Percentiles rank a stretch among this genome's conserved stretches.
Conservation (phyloP, 495 filamentous ascomycete genomes). For the Xylaria palmicola region DNA sequence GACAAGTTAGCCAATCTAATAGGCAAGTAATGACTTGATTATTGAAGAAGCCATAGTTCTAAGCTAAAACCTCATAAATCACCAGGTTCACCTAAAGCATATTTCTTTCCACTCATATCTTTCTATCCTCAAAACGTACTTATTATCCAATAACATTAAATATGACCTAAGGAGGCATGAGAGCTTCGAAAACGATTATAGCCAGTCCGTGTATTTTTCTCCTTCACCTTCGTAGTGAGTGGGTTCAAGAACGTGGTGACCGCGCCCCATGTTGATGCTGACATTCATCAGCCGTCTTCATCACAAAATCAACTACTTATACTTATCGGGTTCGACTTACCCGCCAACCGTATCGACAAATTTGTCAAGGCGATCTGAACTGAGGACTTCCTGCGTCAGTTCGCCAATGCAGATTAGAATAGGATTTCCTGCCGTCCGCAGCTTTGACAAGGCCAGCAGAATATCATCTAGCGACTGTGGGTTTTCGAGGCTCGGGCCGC, state of each 20-base stretch:
- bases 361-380: background rate
- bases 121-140: too few relatives aligned
- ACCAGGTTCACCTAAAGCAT: too few relatives aligned
- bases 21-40: too few relatives aligned
- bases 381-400: background rate
- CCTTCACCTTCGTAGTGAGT: conserved; percentile 1
- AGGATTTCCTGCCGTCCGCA: background rate
- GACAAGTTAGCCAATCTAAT: too few relatives aligned
- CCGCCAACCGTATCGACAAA: background rate
- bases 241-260: conserved; percentile 6
- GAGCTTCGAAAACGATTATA: too few relatives aligned
- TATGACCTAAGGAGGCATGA: too few relatives aligned
- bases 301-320: background rate
- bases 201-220: too few relatives aligned
- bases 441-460: background rate
- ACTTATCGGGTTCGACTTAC: background rate
- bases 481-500: background rate
- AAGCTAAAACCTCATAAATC: too few relatives aligned
- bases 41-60: too few relatives aligned
- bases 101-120: too few relatives aligned
- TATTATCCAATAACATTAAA: too few relatives aligned
- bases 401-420: background rate
- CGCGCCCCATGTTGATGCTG: conserved; percentile 1
- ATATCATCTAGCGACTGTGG: conserved; percentile 1
- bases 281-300: background rate